phyloP scores from a whole-genome alignment of 2,329 filamentous ascomycete species.

The Penicillium sp. region DNA sequence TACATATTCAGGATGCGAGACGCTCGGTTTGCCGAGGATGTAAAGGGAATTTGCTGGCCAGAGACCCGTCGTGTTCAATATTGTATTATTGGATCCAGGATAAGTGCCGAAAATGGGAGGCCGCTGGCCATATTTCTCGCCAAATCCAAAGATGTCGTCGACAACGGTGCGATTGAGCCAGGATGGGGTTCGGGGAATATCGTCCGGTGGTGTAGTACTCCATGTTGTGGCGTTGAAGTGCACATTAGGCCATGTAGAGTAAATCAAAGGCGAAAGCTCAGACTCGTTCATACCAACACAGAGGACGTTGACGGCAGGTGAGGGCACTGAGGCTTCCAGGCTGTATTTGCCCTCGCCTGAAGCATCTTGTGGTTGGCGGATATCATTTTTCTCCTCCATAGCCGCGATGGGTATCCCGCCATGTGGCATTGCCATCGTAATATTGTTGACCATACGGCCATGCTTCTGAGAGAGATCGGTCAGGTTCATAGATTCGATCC shows the following conservation, averaged over 20 bases:
- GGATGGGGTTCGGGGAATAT: constrained; percentile 44
- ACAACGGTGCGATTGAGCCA: constrained; percentile 63
- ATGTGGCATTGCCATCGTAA: constrained; percentile 78
- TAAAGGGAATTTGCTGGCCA: constrained; percentile 63
- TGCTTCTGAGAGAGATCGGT: constrained; percentile 54
- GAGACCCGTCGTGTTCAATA: constrained; percentile 58
- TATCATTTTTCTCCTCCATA: constrained; percentile 62
- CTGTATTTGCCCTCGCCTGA: constrained; percentile 70
- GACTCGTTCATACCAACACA: constrained; percentile 66
- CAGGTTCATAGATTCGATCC: constrained; percentile 67
- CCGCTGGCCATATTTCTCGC: constrained; percentile 53
- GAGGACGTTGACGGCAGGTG: constrained; percentile 71
- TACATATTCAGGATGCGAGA: constrained; percentile 57
- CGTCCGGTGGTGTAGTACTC: constrained; percentile 31
- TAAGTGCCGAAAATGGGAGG: constrained; percentile 59
- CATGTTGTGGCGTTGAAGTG: constrained; percentile 36
- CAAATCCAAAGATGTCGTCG: constrained; percentile 73
- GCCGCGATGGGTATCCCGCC: constrained; percentile 69
- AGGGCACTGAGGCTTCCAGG: constrained; percentile 69
- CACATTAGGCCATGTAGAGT: constrained; percentile 59
- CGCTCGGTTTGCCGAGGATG: constrained; percentile 59
- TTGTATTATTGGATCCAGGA: constrained; percentile 68
- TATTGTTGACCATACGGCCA: constrained; percentile 70
- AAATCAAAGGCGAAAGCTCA: constrained; percentile 68
- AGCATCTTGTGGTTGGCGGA: constrained; percentile 69